Evolutionary conservation across 108 stramenopile species (phyloP).

Genomic region (Cyclotella atomus): DNA sequence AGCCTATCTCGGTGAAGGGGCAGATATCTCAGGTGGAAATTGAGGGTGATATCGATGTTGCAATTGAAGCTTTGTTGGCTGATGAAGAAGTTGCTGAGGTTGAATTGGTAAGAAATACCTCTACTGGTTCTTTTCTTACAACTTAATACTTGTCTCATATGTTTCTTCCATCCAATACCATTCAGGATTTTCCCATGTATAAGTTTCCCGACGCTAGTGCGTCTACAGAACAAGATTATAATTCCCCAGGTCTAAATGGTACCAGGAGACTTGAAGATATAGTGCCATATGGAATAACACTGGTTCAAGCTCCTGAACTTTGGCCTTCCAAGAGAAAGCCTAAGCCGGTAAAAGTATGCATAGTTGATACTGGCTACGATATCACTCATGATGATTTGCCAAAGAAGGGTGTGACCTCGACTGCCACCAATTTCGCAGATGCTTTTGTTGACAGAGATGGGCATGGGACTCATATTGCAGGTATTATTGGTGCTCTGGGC

Average conservation of each 20-base stretch:
- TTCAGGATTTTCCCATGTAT: constrained; percentile 17
- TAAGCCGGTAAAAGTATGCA: constrained; percentile 47
- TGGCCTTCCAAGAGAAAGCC: constrained; percentile 16
- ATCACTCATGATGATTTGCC: constrained; percentile 57
- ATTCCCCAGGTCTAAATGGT: neutral
- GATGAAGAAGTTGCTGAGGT: constrained; percentile 23
- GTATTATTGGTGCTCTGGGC: constrained; percentile 46
- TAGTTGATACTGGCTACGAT: constrained; percentile 65
- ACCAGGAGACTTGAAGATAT: constrained; percentile 17
- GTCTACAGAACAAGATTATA: neutral
- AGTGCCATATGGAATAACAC: constrained; percentile 45
- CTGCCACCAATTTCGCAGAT: constrained; percentile 7
- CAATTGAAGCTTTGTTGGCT: neutral
- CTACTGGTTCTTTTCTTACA: too few species aligned
- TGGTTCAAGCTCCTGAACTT: constrained; percentile 41
- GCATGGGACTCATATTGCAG: constrained; percentile 56
- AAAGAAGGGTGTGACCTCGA: constrained; percentile 27
- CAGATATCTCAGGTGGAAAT: constrained; percentile 15
- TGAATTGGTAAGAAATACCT: constrained; percentile 18
- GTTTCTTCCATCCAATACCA: neutral
- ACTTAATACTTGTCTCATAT: neutral
- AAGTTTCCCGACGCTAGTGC: neutral
- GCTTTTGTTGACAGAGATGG: constrained; percentile 36
- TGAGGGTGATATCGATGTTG: neutral
- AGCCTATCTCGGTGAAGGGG: constrained; percentile 2